Evolutionary conservation across 2,329 filamentous ascomycete species (phyloP), one percentile per base, ranked within the genome.

Genomic region (Stachybotrys elegans): DNA sequence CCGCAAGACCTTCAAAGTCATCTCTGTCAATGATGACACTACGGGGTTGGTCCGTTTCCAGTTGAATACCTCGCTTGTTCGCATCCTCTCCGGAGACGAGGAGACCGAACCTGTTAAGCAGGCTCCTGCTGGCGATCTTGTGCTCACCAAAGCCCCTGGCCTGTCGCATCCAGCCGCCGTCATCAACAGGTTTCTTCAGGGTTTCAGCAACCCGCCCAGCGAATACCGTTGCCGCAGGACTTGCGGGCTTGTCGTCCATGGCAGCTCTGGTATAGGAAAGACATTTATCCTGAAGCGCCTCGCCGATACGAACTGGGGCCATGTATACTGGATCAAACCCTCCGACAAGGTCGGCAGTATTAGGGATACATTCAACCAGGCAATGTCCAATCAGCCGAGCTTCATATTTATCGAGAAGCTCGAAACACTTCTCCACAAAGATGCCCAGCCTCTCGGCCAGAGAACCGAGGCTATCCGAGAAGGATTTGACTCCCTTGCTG

Each of bases 241-340:
- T 1, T 73, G 77, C 42, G 81, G 81, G 0, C 75, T 93, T 27
- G 73, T 93, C 20, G 71, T 96, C 5, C 84, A 94, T 59, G 92
- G 92, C 13, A 83, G 87, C 16, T 79, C 81, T 49, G 91, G 92
- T 11, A 94, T 88, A 0, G 92, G 92, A 20, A 96, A 96, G 67
- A 85, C 81, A 1, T 75, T 86, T 50, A 70, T 96, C 1, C 69
- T 96, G 2, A 63, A 84, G 14, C 77, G 79, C 23, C 72, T 96
- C 17, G 78, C 82, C 8, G 74, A 71, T 6, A 79, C 81, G 0
- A 76, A 75, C 46, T 95, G 89, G 87, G 80, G 79, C 19, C 79
- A 78, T 32, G 79, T 90, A 1, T 76, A 86, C 51, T 75, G 70
- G 43, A 69, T 91, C 43, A 70, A 76, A 43, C 68, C 70, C 6